Conservation (phyloP, 345 rosid genomes). For the Aethionema arabicum region DNA sequence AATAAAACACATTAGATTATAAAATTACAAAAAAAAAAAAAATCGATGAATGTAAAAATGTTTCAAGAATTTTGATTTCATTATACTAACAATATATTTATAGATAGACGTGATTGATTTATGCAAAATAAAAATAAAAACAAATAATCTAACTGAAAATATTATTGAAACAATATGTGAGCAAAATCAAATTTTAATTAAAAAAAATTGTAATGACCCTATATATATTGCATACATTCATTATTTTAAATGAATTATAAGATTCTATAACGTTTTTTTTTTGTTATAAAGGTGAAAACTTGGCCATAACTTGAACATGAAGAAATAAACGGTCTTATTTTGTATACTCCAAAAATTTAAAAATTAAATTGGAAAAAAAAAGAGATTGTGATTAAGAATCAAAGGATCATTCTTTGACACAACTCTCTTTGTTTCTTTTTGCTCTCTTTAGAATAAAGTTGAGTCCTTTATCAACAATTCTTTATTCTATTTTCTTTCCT, state of each 20-base stretch:
- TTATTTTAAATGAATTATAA: constrained; percentile 11
- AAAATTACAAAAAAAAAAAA: too few species aligned
- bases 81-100: too few species aligned
- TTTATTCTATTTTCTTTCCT: constrained; percentile 19
- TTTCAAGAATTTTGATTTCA: too few species aligned
- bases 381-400: constrained; percentile 4
- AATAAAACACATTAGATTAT: too few species aligned
- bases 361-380: neutral
- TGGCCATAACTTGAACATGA: constrained; percentile 35
- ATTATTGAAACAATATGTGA: too few species aligned
- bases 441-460: constrained; percentile 39
- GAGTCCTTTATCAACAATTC: constrained; percentile 35
- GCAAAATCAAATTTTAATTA: too few species aligned
- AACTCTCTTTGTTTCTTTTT: constrained; percentile 29
- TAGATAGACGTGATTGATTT: too few species aligned
- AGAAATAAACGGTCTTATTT: constrained; percentile 34
- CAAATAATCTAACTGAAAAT: too few species aligned
- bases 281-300: constrained; percentile 21
- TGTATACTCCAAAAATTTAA: constrained; percentile 9
- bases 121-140: too few species aligned
- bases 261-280: constrained; percentile 31
- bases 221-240: too few species aligned
- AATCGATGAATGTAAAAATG: too few species aligned
- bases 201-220: too few species aligned
- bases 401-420: constrained; percentile 25